These are phyloP conservation scores for Penicillium arizonense DNA, from an alignment of 495 filamentous ascomycete species.

Conservation along the genomic window DNA sequence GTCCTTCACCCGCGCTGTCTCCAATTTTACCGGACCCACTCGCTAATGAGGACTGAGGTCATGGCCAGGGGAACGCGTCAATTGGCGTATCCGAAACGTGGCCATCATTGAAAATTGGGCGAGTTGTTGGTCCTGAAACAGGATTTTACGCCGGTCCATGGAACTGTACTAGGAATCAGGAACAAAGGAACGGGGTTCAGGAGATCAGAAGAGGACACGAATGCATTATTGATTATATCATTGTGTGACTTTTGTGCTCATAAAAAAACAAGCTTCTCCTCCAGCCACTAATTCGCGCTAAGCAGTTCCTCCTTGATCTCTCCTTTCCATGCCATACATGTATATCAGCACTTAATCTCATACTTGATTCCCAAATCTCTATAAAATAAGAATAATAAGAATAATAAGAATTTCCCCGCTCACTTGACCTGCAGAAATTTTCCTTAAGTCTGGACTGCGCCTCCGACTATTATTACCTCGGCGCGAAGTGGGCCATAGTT, in stretches of 20 bases:
- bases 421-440: neutral
- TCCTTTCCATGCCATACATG: neutral
- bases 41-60: constrained; percentile 25
- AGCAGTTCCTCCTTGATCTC: neutral
- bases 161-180: too few species aligned
- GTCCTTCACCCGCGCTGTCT: neutral
- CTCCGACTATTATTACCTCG: neutral
- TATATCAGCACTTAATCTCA: neutral
- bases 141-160: neutral
- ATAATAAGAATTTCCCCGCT: neutral
- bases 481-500: neutral
- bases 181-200: too few species aligned
- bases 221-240: too few species aligned
- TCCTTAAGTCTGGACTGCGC: neutral
- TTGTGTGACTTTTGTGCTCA: neutral
- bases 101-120: neutral
- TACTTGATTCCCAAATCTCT: neutral
- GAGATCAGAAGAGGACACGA: too few species aligned
- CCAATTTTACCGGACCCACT: constrained; percentile 16
- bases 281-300: neutral
- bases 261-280: constrained; percentile 7
- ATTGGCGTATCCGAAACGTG: neutral
- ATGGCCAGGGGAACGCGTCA: constrained; percentile 15
- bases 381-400: neutral
- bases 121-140: constrained; percentile 1